These are phyloP conservation scores for Colletotrichum camelliae DNA, from an alignment of 2,329 filamentous ascomycete species.

Conservation along the genomic window DNA sequence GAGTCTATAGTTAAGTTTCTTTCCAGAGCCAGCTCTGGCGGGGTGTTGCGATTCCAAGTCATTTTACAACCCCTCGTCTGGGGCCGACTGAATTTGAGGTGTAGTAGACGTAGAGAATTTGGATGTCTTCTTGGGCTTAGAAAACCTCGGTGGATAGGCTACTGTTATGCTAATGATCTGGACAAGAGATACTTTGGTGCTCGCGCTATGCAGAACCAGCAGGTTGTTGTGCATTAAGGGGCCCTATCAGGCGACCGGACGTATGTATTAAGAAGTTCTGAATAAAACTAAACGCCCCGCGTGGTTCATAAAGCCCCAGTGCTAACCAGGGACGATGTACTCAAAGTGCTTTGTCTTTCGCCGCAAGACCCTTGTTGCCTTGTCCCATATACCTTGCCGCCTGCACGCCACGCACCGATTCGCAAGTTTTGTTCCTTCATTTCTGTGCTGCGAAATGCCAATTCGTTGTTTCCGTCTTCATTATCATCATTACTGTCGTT, in stretches of 20 bases:
- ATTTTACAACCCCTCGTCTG: neutral
- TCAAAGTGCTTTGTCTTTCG: neutral
- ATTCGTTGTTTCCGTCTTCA: neutral
- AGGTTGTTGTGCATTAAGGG: neutral
- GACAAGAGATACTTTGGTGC: no score
- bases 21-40: neutral
- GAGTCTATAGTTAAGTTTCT: neutral
- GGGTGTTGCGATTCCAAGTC: neutral
- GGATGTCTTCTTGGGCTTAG: neutral
- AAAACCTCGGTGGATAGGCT: neutral
- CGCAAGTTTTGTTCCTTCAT: neutral
- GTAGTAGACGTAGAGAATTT: neutral
- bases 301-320: neutral
- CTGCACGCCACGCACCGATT: neutral
- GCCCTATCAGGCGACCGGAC: neutral
- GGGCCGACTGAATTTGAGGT: neutral
- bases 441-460: neutral
- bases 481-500: neutral
- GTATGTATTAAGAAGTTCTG: neutral
- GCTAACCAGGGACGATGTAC: fast-evolving
- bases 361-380: neutral
- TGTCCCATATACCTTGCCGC: neutral
- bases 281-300: neutral
- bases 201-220: neutral
- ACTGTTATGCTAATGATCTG: neutral